Conservation (phyloP, 805 yeast genomes). For the Teunomyces gatunensis region DNA sequence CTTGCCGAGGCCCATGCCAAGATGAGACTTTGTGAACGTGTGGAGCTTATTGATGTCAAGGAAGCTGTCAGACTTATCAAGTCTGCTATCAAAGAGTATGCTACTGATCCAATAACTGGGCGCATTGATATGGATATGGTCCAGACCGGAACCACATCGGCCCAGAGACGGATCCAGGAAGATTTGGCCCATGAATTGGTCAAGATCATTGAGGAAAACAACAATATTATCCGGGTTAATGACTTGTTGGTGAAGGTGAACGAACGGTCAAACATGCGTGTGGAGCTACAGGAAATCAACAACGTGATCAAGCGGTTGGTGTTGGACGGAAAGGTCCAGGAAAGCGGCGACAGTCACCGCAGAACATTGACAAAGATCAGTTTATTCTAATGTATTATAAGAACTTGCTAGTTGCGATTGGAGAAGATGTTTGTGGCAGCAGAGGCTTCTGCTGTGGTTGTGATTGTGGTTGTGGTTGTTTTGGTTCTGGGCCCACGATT, state of each 20-base stretch:
- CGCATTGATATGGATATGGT: conserved; percentile 96
- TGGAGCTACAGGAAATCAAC: conserved; percentile 69
- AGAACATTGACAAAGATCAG: conserved; percentile 48
- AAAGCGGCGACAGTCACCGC: conserved; percentile 70
- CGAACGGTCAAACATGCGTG: conserved; percentile 60
- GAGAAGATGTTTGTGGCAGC: not conserved
- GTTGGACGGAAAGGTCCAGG: conserved; percentile 66
- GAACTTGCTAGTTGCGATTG: conserved; percentile 10
- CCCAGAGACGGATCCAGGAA: conserved; percentile 75
- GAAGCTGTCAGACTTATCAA: conserved; percentile 93
- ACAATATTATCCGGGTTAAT: conserved; percentile 53
- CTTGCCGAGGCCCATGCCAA: conserved; percentile 96
- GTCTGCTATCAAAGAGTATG: conserved; percentile 95
- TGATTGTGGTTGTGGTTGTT: not conserved
- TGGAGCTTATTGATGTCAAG: conserved; percentile 75
- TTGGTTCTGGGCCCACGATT: conserved; percentile 18
- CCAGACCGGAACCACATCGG: conserved; percentile 91
- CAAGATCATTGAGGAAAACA: conserved; percentile 45
- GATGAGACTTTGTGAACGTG: conserved; percentile 75
- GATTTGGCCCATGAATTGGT: conserved; percentile 66
- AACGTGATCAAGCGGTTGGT: conserved; percentile 66
- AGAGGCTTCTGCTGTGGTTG: not conserved
- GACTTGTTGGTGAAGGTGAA: conserved; percentile 61
- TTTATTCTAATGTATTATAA: conserved; percentile 8
- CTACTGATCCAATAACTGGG: conserved; percentile 96